These are phyloP conservation scores for Fusarium sacchari DNA, from an alignment of 2,329 filamentous ascomycete species.

Conservation along the genomic window DNA sequence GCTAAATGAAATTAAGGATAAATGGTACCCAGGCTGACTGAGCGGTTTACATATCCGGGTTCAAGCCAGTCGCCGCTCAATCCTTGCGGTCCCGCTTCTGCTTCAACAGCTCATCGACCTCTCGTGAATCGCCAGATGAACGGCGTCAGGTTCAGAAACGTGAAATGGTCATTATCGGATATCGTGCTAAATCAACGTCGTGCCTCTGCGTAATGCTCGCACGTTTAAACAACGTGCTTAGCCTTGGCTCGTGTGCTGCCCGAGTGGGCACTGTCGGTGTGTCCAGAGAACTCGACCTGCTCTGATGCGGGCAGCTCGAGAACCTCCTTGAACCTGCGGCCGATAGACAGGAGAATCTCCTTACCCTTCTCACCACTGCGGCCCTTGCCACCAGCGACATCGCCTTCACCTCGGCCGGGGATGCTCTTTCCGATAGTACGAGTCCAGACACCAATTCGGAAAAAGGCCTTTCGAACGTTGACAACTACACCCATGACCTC, in stretches of 20 bases:
- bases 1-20: slow-evolving; percentile 34
- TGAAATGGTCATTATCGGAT: slow-evolving; percentile 41
- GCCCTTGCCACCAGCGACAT: slow-evolving; percentile 79
- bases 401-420: slow-evolving; percentile 77
- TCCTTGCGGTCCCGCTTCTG: slow-evolving; percentile 18
- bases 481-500: slow-evolving; percentile 99
- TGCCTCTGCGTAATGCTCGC: slow-evolving; percentile 24
- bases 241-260: slow-evolving; percentile 96
- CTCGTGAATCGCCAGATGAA: slow-evolving; percentile 24
- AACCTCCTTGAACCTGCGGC: slow-evolving; percentile 91
- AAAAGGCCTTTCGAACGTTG: slow-evolving; percentile 98
- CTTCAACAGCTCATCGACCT: slow-evolving; percentile 19
- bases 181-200: slow-evolving; percentile 42
- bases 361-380: slow-evolving; percentile 83
- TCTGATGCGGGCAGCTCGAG: slow-evolving; percentile 82
- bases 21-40: slow-evolving; percentile 25
- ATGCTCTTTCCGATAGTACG: slow-evolving; percentile 89
- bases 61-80: slow-evolving; percentile 18
- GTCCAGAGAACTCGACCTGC: slow-evolving; percentile 91
- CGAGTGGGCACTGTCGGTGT: slow-evolving; percentile 91
- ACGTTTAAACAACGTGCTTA: slow-evolving; percentile 80
- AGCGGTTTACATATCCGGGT: slow-evolving; percentile 3
- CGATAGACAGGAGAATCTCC: slow-evolving; percentile 85
- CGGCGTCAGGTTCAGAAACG: slow-evolving; percentile 32
- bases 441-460: slow-evolving; percentile 97